Conservation (phyloP, 768 basidiomycete species). For the Chiua virens region DNA sequence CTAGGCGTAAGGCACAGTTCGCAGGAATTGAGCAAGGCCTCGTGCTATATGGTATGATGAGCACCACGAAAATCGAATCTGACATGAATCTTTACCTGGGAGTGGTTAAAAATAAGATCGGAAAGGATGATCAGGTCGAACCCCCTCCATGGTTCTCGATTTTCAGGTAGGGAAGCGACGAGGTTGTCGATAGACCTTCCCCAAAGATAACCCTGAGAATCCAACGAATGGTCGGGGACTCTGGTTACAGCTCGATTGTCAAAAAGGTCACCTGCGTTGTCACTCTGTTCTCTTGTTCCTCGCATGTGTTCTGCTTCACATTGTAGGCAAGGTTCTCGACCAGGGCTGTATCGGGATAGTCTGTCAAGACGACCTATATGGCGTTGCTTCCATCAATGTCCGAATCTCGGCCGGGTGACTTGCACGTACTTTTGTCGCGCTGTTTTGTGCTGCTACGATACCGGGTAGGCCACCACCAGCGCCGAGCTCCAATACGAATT, state of each 20-base stretch:
- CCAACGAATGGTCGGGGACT: neutral
- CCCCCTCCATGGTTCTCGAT: constrained; percentile 20
- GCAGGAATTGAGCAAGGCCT: constrained; percentile 76
- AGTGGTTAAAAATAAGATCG: constrained; percentile 94
- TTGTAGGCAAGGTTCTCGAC: constrained; percentile 77
- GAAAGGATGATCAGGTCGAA: constrained; percentile 88
- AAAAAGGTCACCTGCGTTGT: constrained; percentile 36
- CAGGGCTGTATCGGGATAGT: constrained; percentile 83
- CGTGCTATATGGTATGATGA: constrained; percentile 53
- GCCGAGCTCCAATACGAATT: constrained; percentile 80
- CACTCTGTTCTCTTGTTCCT: constrained; percentile 15
- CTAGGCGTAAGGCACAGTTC: constrained; percentile 38
- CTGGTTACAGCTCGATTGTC: constrained; percentile 28
- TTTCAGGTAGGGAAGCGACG: constrained; percentile 27
- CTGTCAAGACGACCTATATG: constrained; percentile 81
- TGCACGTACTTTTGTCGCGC: constrained; percentile 57
- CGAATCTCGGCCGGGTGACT: neutral
- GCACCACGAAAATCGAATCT: neutral
- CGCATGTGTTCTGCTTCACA: constrained; percentile 53
- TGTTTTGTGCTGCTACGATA: constrained; percentile 68
- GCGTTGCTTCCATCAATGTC: neutral
- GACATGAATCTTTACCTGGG: constrained; percentile 53
- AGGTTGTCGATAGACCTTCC: constrained; percentile 49
- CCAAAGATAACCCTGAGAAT: constrained; percentile 77
- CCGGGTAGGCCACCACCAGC: constrained; percentile 92